These are phyloP conservation scores for Salix viminalis DNA, from an alignment of 345 rosid genomes.

Conservation along the genomic window DNA sequence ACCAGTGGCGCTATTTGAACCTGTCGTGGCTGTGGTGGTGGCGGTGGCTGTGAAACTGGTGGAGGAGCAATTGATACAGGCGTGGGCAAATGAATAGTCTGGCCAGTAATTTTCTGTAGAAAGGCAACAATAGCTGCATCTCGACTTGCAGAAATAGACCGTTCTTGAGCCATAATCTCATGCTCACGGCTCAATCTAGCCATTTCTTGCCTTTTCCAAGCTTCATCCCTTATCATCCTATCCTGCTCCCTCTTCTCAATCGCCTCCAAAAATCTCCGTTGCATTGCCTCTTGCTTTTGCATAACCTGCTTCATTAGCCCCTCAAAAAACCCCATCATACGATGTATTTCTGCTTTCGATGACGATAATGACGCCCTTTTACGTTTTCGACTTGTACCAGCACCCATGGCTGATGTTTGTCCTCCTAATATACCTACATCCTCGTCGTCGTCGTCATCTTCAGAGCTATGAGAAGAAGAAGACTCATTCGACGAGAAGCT, in stretches of 20 bases:
- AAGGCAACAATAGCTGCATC: conserved; percentile 62
- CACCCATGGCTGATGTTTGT: conserved; percentile 34
- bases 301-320: conserved; percentile 64
- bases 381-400: conserved; percentile 55
- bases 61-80: conserved; percentile 23
- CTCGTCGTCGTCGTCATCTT: conserved; percentile 40
- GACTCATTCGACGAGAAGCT: conserved; percentile 64
- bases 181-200: conserved; percentile 59
- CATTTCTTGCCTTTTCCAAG: conserved; percentile 79
- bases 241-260: conserved; percentile 84
- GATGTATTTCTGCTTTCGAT: conserved; percentile 21
- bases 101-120: conserved; percentile 74
- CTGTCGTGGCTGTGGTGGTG: conserved; percentile 20
- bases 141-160: conserved; percentile 59
- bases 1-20: conserved; percentile 14
- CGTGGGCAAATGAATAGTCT: conserved; percentile 57
- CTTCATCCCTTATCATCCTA: conserved; percentile 66
- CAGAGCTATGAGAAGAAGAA: conserved; percentile 53
- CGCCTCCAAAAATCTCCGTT: conserved; percentile 62
- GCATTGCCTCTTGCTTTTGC: conserved; percentile 82
- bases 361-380: conserved; percentile 36
- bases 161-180: conserved; percentile 64
- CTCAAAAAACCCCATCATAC: conserved; percentile 73
- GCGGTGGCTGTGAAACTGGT: conserved; percentile 25
- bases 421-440: conserved; percentile 37